Base-by-base conservation (phyloP, 2,329 filamentous ascomycete genomes). In the Ascochyta rabiei region DNA sequence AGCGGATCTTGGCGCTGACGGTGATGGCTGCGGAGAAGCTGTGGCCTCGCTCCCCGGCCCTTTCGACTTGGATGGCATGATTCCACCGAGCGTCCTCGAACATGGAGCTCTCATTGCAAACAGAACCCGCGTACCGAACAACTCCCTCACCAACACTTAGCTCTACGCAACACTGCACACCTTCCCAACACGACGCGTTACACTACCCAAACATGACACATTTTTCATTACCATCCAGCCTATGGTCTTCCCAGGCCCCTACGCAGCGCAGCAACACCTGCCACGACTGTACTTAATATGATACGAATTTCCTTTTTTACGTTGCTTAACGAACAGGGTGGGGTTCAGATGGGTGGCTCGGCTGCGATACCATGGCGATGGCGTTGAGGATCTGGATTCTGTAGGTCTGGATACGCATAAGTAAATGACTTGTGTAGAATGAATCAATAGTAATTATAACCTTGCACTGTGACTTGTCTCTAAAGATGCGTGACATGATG, bases 261-360 rank as follows among this genome's bases (percentile, higher is more conserved):
- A 34, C 16, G 23, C 8, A 33, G 35, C 16, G 21, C 23, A 13
- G 19, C 13, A n/a, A 30, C 26, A n/a, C 18, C 18, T 16, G 23
- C 38, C 42, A 53, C 31, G 38, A 48, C 34, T 53, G 50, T 53
- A 53, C 51, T 48, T 53, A 44, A 53, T 48, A 53, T 38, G 44
- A 26, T 19, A 53, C 51, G 51, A 53, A 53, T 53, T 30, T 53
- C 51, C 12, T 53, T 44, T 12, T 33, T 24, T 8, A 28, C 28
- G 13, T 28, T 24, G 4, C n/a, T 26, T n/a, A 23, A n/a, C 4
- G n/a, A 26, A n/a, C 12, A 2, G 34, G n/a, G n/a, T 23, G 16
- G 34, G 35, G 18, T 38, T 19, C 16, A 21, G 35, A 38, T 10
- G 21, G 18, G 12, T 19, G 23, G 21, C 21, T 13, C 19, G 37